Conservation (phyloP, 352 stramenopile genomes). For the Phytopythium chamaehyphon region DNA sequence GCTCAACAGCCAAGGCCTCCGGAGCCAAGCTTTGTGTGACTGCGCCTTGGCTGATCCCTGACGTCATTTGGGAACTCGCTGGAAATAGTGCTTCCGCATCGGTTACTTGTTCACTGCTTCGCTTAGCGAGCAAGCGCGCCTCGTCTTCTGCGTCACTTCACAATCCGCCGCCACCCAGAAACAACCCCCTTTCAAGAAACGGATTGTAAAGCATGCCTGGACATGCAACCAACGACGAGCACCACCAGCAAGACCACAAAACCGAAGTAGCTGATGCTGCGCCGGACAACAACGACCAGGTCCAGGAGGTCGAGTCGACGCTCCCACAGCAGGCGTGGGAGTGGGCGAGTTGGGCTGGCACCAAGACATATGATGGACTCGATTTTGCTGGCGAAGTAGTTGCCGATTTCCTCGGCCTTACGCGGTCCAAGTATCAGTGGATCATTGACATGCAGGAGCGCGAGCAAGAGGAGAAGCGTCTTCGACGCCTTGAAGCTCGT, state of each 20-base stretch:
- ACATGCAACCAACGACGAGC: not conserved
- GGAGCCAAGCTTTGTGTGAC: too few species aligned
- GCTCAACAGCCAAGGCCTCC: too few species aligned
- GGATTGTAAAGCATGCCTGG: not conserved
- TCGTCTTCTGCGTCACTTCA: too few species aligned
- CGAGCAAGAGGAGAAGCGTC: slow-evolving; percentile 57
- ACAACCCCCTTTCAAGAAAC: too few species aligned
- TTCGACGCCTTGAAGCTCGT: slow-evolving; percentile 47
- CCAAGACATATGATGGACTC: slow-evolving; percentile 61
- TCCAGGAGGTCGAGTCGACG: not conserved
- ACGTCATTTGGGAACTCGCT: too few species aligned
- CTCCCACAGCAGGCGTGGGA: slow-evolving; percentile 37
- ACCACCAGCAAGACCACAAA: not conserved
- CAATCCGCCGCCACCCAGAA: too few species aligned
- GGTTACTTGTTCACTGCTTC: too few species aligned
- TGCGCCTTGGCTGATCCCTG: too few species aligned
- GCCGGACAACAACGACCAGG: not conserved
- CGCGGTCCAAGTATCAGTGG: slow-evolving; percentile 83
- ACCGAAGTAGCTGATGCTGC: not conserved
- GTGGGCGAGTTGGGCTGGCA: slow-evolving; percentile 61
- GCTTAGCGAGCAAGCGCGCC: too few species aligned
- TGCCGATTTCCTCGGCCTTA: slow-evolving; percentile 78
- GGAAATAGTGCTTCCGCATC: too few species aligned
- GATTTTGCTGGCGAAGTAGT: slow-evolving; percentile 82
- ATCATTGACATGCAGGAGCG: slow-evolving; percentile 71